phyloP scores from a whole-genome alignment of 164 flowering plant species.

The Annona cherimola region DNA sequence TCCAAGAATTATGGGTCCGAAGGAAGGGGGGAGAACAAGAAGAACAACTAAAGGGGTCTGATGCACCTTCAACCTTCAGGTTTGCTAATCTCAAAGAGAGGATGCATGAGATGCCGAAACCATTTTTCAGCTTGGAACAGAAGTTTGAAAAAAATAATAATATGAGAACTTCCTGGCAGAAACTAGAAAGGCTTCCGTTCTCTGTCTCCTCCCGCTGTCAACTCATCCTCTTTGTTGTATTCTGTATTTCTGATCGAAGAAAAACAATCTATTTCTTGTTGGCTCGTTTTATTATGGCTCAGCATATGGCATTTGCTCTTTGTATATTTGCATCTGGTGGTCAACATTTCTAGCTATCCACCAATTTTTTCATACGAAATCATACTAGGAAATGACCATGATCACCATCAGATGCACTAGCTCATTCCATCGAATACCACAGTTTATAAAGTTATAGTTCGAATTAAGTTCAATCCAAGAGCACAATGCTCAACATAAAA shows the following conservation, averaged over 20 bases:
- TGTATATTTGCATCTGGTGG: not conserved
- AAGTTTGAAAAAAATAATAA: too few species aligned
- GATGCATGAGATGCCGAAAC: too few species aligned
- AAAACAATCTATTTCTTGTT: too few species aligned
- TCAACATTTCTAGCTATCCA: not conserved
- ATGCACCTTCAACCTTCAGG: too few species aligned
- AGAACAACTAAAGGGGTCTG: not conserved
- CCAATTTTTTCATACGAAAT: not conserved
- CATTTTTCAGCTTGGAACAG: too few species aligned
- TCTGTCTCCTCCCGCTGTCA: too few species aligned
- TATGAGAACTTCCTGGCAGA: too few species aligned
- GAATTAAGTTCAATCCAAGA: not conserved
- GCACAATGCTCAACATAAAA: not conserved
- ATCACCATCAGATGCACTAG: not conserved
- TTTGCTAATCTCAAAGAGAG: too few species aligned
- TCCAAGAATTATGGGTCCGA: slow-evolving; percentile 39
- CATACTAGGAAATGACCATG: not conserved
- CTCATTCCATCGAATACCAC: not conserved
- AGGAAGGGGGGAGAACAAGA: slow-evolving; percentile 13
- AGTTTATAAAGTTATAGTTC: too few species aligned
- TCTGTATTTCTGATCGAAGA: too few species aligned
- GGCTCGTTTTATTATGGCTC: not conserved
- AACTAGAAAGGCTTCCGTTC: too few species aligned
- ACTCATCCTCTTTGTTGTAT: too few species aligned
- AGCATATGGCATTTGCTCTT: not conserved